These are phyloP conservation scores for Magnaporthiopsis incrustans DNA, from an alignment of 2,329 filamentous ascomycete species.

Conservation along the genomic window DNA sequence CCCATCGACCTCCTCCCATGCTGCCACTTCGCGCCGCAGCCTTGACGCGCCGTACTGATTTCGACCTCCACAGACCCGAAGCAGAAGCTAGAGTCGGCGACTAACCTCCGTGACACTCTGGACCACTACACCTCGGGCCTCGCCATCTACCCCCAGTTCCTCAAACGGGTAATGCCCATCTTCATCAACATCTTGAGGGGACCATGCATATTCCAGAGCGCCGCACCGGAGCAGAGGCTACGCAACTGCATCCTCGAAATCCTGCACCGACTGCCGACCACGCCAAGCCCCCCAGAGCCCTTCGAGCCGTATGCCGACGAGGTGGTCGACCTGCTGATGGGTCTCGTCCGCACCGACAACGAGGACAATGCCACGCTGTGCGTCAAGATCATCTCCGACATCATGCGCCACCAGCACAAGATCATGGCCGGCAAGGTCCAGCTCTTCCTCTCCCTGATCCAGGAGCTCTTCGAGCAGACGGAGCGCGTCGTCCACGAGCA, in stretches of 20 bases:
- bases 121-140: constrained; percentile 76
- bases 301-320: constrained; percentile 85
- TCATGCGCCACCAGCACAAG: constrained; percentile 87
- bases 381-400: constrained; percentile 96
- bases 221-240: constrained; percentile 79
- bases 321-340: constrained; percentile 84
- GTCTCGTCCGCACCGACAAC: constrained; percentile 82
- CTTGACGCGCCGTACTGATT: not conserved
- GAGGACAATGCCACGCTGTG: constrained; percentile 98
- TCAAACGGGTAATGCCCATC: constrained; percentile 81
- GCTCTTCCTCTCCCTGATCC: constrained; percentile 81
- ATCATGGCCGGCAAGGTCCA: constrained; percentile 73
- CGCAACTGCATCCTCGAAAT: constrained; percentile 93
- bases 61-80: constrained; percentile 56
- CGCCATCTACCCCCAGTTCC: constrained; percentile 65
- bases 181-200: constrained; percentile 81
- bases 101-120: constrained; percentile 81
- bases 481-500: constrained; percentile 91
- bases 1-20: not conserved
- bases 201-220: constrained; percentile 83
- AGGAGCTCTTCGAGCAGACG: constrained; percentile 94
- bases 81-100: constrained; percentile 72
- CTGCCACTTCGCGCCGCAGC: too few relatives aligned
- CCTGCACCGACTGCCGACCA: constrained; percentile 71
- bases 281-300: constrained; percentile 64